Percentiles rank a stretch among this genome's conserved stretches.
Conservation (phyloP, 148 eudicot species). For the Vaccinium corymbosum region DNA sequence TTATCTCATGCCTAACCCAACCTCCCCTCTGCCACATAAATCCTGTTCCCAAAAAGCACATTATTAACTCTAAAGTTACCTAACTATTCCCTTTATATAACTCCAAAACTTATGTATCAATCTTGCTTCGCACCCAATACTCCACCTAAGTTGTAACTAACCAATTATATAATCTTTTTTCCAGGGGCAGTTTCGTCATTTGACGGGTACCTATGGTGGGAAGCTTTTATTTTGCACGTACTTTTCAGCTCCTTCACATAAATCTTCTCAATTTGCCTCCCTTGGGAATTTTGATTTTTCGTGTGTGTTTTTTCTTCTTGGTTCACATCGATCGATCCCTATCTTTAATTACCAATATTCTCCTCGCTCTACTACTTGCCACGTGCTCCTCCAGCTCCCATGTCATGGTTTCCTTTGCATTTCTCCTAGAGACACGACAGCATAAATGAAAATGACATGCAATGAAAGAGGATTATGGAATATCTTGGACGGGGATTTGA, state of each 20-base stretch:
- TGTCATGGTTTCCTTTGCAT: no score
- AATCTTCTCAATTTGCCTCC: background rate
- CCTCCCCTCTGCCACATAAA: background rate
- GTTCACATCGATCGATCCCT: background rate
- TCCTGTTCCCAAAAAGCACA: background rate
- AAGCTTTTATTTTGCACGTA: background rate
- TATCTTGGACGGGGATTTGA: no score
- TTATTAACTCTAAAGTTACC: background rate
- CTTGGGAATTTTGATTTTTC: background rate
- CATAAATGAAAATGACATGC: no score
- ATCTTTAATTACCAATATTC: background rate
- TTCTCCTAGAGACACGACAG: no score
- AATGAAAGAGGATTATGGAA: no score
- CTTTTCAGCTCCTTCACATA: background rate
- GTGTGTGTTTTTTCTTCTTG: background rate
- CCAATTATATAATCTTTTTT: background rate
- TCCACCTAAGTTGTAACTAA: slow-evolving; percentile 16
- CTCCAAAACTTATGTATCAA: background rate
- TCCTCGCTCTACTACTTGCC: background rate
- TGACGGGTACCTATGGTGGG: background rate
- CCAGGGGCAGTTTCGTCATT: background rate
- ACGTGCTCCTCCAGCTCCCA: no score
- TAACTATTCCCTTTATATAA: background rate
- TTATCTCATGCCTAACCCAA: slow-evolving; percentile 2
- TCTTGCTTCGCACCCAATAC: slow-evolving; percentile 4